phyloP scores from a whole-genome alignment of 768 basidiomycete species.

The Jaapia argillacea region DNA sequence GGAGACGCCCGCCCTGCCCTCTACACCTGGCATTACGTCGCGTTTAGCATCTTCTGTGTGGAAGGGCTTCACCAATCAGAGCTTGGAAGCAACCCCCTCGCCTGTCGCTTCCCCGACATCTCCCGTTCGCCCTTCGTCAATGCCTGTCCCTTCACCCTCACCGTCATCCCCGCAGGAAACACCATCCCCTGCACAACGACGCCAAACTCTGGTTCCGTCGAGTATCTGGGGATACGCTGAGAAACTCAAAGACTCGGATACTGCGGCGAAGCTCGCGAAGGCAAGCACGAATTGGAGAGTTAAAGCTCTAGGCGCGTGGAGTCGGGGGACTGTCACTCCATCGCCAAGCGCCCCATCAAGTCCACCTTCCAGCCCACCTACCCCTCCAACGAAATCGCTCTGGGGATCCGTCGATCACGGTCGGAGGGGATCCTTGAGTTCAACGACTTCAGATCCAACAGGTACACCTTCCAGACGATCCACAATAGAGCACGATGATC shows the following conservation, averaged over 20 bases:
- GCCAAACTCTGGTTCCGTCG: too few relatives aligned
- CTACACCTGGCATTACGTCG: slow-evolving; percentile 31
- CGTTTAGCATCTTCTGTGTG: slow-evolving; percentile 57
- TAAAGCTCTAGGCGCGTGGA: slow-evolving; percentile 36
- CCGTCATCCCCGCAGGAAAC: slow-evolving; percentile 16
- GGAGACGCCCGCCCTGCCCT: slow-evolving; percentile 21
- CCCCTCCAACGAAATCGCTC: too few relatives aligned
- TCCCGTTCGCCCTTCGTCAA: slow-evolving; percentile 20
- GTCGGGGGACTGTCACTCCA: slow-evolving; percentile 7
- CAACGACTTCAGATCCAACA: background rate
- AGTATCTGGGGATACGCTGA: slow-evolving; percentile 64
- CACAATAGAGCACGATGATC: background rate
- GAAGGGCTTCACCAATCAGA: slow-evolving; percentile 70
- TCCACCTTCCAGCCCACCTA: too few relatives aligned
- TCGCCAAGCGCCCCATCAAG: slow-evolving; percentile 12
- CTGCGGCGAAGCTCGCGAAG: slow-evolving; percentile 61
- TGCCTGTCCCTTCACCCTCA: slow-evolving; percentile 22
- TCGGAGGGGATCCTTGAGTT: background rate
- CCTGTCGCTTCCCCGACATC: too few relatives aligned
- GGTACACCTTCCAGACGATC: background rate
- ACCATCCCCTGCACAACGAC: slow-evolving; percentile 15
- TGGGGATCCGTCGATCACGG: too few relatives aligned
- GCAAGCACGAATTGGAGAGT: slow-evolving; percentile 71
- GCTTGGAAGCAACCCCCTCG: slow-evolving; percentile 52
- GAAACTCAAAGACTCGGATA: slow-evolving; percentile 64